Percentiles rank a stretch among this genome's conserved stretches.
phyloP scores from a whole-genome alignment of 2,329 filamentous ascomycete species.

The Uncinocarpus reesii region DNA sequence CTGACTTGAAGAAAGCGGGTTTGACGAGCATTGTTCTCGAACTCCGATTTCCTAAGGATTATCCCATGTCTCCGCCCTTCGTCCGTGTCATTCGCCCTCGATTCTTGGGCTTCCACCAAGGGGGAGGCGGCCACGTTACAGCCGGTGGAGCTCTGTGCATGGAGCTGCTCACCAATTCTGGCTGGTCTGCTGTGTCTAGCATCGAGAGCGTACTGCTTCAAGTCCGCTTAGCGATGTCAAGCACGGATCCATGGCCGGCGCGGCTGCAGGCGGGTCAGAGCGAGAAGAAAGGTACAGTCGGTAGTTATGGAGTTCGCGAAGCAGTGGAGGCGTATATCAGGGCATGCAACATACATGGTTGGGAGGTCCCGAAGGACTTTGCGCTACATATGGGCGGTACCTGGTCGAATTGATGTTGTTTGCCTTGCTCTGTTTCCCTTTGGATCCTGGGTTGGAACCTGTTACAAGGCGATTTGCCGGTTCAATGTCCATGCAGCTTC shows the following conservation, averaged over 20 bases:
- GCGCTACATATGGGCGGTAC: slow-evolving; percentile 21
- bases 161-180: slow-evolving; percentile 71
- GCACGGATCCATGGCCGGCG: slow-evolving; percentile 58
- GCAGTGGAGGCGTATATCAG: slow-evolving; percentile 64
- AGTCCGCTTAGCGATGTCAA: slow-evolving; percentile 65
- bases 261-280: slow-evolving; percentile 42
- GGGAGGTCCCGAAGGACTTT: slow-evolving; percentile 59
- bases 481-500: too few species aligned
- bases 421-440: too few species aligned
- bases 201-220: slow-evolving; percentile 75
- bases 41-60: slow-evolving; percentile 66
- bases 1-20: slow-evolving; percentile 57
- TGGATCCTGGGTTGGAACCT: too few species aligned
- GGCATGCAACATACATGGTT: slow-evolving; percentile 59
- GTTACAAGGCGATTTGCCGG: too few species aligned
- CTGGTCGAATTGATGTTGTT: slow-evolving; percentile 3
- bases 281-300: background rate
- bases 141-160: slow-evolving; percentile 74
- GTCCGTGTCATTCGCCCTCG: slow-evolving; percentile 71
- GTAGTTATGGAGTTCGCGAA: slow-evolving; percentile 57
- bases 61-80: slow-evolving; percentile 71
- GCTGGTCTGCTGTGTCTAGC: slow-evolving; percentile 63
- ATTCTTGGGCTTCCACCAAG: slow-evolving; percentile 59
- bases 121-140: slow-evolving; percentile 81
- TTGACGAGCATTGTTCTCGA: slow-evolving; percentile 66